Evolutionary conservation across 2,329 filamentous ascomycete species (phyloP).

Genomic region (Tolypocladium nubicola): DNA sequence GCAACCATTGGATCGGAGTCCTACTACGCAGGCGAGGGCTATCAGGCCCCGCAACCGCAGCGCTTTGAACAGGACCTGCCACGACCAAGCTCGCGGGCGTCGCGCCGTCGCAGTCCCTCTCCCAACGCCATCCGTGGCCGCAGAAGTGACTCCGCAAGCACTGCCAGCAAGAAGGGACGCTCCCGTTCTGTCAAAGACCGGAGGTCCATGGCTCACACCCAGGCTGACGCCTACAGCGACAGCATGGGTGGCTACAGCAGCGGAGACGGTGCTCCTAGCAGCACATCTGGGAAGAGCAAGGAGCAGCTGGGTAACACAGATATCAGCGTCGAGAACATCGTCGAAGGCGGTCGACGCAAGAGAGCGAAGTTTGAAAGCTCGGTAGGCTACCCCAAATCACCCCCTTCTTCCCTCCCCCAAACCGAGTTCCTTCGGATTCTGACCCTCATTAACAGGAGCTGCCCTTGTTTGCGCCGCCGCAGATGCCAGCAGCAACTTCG

Average conservation of each 20-base stretch:
- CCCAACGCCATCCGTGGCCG: conserved; percentile 57
- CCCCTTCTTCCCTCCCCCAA: not conserved
- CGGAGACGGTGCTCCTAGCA: conserved; percentile 70
- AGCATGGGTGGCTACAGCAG: conserved; percentile 71
- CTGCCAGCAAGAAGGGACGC: conserved; percentile 52
- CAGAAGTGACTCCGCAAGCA: conserved; percentile 64
- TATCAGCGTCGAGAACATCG: conserved; percentile 96
- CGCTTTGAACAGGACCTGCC: conserved; percentile 51
- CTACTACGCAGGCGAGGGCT: conserved; percentile 32
- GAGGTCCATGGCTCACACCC: conserved; percentile 30
- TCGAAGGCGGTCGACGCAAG: conserved; percentile 92
- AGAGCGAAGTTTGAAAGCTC: conserved; percentile 93
- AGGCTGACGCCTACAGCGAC: conserved; percentile 54
- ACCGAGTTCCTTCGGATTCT: conserved; percentile 11
- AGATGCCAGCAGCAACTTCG: conserved; percentile 90
- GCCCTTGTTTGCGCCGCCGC: conserved; percentile 85
- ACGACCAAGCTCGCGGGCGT: conserved; percentile 58
- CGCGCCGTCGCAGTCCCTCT: conserved; percentile 70
- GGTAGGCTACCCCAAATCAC: conserved; percentile 47
- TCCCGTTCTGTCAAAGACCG: conserved; percentile 62
- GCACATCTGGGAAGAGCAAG: conserved; percentile 61
- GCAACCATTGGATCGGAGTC: conserved; percentile 37
- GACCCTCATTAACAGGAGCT: conserved; percentile 58
- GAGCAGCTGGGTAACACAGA: conserved; percentile 90
- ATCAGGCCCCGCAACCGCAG: conserved; percentile 42